phyloP scores from a whole-genome alignment of 1,139 yeast species.

The Hemisphaericaspora lyxosophila region DNA sequence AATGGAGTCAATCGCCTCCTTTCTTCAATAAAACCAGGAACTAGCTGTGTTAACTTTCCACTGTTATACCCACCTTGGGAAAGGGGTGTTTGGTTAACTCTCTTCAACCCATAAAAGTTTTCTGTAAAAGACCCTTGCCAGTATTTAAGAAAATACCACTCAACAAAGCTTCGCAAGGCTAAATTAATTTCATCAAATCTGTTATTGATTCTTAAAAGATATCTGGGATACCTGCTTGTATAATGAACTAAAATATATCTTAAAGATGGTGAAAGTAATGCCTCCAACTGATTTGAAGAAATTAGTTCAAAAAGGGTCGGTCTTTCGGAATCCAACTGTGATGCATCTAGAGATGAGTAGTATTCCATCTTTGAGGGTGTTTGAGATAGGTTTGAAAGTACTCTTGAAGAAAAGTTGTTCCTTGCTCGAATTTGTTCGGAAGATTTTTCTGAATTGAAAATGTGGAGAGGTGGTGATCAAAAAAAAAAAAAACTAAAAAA shows the following conservation, averaged over 20 bases:
- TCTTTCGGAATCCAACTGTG: slow-evolving; percentile 68
- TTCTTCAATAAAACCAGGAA: slow-evolving; percentile 53
- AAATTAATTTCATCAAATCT: slow-evolving; percentile 76
- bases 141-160: slow-evolving; percentile 65
- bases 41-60: slow-evolving; percentile 38
- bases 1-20: slow-evolving; percentile 51
- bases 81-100: slow-evolving; percentile 50
- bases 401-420: too few relatives aligned
- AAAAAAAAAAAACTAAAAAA: neutral
- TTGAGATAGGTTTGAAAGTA: too few relatives aligned
- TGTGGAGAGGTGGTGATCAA: slow-evolving; percentile 1
- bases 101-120: slow-evolving; percentile 84
- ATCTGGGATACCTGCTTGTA: slow-evolving; percentile 75
- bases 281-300: slow-evolving; percentile 77
- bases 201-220: slow-evolving; percentile 61
- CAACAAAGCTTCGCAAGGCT: slow-evolving; percentile 62
- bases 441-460: too few relatives aligned
- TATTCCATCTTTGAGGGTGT: too few relatives aligned
- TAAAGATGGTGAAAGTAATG: slow-evolving; percentile 77
- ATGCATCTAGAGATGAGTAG: slow-evolving; percentile 76
- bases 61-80: slow-evolving; percentile 29
- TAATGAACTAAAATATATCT: slow-evolving; percentile 79
- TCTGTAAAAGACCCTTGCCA: slow-evolving; percentile 92
- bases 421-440: too few relatives aligned
- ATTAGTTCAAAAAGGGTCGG: slow-evolving; percentile 84